phyloP scores from a whole-genome alignment of 129 eudicot species.

The Chrysanthemum seticuspe region DNA sequence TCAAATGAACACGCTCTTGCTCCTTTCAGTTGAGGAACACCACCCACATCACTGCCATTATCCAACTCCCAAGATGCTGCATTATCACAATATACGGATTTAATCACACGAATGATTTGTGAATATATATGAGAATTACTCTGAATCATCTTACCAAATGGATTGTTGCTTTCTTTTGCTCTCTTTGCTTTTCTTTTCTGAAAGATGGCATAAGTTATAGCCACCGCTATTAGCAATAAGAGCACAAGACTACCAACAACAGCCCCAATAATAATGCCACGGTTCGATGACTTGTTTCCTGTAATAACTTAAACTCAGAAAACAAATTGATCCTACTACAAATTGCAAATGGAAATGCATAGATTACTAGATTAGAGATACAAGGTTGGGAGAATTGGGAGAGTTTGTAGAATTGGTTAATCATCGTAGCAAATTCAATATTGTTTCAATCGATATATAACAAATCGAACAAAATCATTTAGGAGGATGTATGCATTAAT shows the following conservation, averaged over 20 bases:
- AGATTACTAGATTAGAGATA: too few relatives aligned
- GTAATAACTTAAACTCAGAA: constrained; percentile 20
- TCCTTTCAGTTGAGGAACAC: constrained; percentile 79
- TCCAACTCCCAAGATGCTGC: constrained; percentile 79
- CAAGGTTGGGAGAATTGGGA: too few relatives aligned
- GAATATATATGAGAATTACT: neutral
- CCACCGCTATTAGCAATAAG: constrained; percentile 46
- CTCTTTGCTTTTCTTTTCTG: constrained; percentile 55
- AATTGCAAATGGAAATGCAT: neutral
- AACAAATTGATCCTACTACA: neutral
- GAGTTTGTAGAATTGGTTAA: too few relatives aligned
- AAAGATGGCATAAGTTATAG: constrained; percentile 52
- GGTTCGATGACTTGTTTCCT: constrained; percentile 47
- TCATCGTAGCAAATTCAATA: too few relatives aligned
- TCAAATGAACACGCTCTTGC: constrained; percentile 84
- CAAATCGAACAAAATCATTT: too few relatives aligned
- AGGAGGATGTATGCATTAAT: too few relatives aligned
- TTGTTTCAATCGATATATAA: too few relatives aligned
- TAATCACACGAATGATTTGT: neutral
- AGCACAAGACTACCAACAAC: constrained; percentile 51
- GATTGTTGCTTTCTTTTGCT: constrained; percentile 43
- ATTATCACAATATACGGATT: constrained; percentile 25
- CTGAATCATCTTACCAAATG: constrained; percentile 57
- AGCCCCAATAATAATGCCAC: constrained; percentile 58
- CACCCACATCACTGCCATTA: constrained; percentile 43